Conservation (phyloP, 2,329 filamentous ascomycete species). For the Hypoxylon sp. region DNA sequence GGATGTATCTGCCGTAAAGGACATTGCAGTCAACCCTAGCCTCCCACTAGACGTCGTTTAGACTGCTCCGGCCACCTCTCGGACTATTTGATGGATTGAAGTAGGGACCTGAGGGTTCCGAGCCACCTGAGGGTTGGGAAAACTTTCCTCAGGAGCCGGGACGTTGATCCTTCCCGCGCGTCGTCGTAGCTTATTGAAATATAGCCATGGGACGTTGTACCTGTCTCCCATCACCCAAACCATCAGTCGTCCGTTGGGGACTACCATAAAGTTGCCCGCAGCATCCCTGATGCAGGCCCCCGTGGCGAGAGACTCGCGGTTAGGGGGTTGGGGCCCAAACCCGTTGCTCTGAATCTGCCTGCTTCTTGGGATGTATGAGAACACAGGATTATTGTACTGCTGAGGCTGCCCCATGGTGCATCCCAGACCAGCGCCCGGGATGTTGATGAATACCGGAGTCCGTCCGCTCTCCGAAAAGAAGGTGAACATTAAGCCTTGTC, state of each 20-base stretch:
- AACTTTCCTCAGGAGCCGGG: neutral
- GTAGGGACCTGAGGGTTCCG: neutral
- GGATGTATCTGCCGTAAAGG: no score
- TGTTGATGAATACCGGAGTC: neutral
- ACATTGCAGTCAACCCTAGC: no score
- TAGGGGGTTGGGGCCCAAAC: neutral
- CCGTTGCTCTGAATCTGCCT: neutral
- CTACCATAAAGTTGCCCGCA: neutral
- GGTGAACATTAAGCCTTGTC: neutral
- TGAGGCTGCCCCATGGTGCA: neutral
- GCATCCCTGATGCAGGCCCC: constrained; percentile 1
- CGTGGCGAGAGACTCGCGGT: neutral
- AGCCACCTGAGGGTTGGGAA: neutral
- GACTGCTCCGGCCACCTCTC: no score
- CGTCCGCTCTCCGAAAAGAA: neutral
- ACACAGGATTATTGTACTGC: neutral
- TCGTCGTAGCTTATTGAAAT: constrained; percentile 2
- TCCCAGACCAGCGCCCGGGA: neutral
- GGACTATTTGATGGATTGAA: neutral
- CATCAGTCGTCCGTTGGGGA: constrained; percentile 12
- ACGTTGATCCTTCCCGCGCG: neutral
- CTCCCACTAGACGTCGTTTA: no score
- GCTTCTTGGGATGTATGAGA: constrained; percentile 8
- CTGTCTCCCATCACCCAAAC: neutral
- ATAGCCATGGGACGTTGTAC: neutral